These are phyloP conservation scores for Liriodendron chinense DNA, from an alignment of 164 flowering plant genomes.

Conservation along the genomic window DNA sequence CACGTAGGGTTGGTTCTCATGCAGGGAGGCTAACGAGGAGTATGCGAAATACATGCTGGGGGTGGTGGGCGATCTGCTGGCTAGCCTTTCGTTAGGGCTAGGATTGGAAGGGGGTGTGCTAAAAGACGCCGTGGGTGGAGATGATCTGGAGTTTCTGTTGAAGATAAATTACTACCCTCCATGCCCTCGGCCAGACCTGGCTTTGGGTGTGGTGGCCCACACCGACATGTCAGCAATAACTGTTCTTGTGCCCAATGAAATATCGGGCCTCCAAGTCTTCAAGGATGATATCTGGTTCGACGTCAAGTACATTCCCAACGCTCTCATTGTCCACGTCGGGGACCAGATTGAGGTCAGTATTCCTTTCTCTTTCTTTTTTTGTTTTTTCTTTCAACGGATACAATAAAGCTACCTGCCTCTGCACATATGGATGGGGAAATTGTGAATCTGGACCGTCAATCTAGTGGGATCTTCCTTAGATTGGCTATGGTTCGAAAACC, in stretches of 20 bases:
- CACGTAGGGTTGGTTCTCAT: not conserved
- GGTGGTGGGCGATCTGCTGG: constrained; percentile 46
- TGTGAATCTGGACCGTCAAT: no score
- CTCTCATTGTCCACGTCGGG: constrained; percentile 38
- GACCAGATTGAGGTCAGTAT: constrained; percentile 37
- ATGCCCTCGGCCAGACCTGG: constrained; percentile 46
- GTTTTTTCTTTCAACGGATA: no score
- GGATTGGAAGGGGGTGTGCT: constrained; percentile 29
- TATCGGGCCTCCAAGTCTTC: constrained; percentile 44
- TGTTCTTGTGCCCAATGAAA: constrained; percentile 37
- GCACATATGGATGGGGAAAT: no score
- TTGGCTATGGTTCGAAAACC: no score
- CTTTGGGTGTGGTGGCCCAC: constrained; percentile 43
- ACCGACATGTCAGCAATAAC: constrained; percentile 41
- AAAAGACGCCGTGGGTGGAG: constrained; percentile 35
- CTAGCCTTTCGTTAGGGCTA: constrained; percentile 39
- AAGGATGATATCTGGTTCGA: constrained; percentile 35
- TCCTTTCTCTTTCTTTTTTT: no score
- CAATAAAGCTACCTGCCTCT: no score
- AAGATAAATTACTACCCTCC: constrained; percentile 38
- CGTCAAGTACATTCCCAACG: constrained; percentile 40
- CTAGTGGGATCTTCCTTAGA: no score
- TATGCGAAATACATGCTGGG: constrained; percentile 35
- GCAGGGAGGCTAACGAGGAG: constrained; percentile 58
- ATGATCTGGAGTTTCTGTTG: constrained; percentile 29